phyloP scores from a whole-genome alignment of 768 basidiomycete species.

The Clathrus columnatus region DNA sequence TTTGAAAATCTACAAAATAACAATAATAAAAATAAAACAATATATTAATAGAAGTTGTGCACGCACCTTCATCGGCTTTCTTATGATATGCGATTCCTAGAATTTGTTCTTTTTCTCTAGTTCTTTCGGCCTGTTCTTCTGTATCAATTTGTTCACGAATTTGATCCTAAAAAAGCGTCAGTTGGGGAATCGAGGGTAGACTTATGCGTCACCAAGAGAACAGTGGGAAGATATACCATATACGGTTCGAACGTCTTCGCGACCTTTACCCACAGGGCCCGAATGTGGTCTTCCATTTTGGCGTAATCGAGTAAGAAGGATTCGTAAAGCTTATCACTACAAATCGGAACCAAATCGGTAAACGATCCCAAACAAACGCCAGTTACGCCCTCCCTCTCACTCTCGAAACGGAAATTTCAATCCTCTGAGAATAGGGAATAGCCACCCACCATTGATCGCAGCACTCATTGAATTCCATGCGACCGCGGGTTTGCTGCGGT shows the following conservation, averaged over 20 bases:
- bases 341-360: too few species aligned
- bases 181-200: background rate
- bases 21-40: too few species aligned
- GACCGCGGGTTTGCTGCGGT: background rate
- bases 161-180: background rate
- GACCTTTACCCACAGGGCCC: conserved; percentile 2
- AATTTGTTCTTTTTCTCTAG: conserved; percentile 1
- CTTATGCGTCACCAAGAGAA: background rate
- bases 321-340: background rate
- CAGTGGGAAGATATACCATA: background rate
- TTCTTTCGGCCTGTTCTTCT: background rate
- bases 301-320: conserved; percentile 1
- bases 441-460: conserved; percentile 6
- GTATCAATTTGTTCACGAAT: background rate
- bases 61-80: conserved; percentile 7
- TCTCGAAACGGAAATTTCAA: background rate
- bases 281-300: conserved; percentile 5
- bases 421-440: background rate
- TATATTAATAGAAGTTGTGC: too few species aligned
- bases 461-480: conserved; percentile 1
- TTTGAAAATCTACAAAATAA: too few species aligned
- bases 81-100: conserved; percentile 5
- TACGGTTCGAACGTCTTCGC: background rate
- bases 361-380: background rate
- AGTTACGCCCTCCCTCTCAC: too few species aligned